Conservation (phyloP, 1,139 yeast genomes). For the Zygoascus meyerae region DNA sequence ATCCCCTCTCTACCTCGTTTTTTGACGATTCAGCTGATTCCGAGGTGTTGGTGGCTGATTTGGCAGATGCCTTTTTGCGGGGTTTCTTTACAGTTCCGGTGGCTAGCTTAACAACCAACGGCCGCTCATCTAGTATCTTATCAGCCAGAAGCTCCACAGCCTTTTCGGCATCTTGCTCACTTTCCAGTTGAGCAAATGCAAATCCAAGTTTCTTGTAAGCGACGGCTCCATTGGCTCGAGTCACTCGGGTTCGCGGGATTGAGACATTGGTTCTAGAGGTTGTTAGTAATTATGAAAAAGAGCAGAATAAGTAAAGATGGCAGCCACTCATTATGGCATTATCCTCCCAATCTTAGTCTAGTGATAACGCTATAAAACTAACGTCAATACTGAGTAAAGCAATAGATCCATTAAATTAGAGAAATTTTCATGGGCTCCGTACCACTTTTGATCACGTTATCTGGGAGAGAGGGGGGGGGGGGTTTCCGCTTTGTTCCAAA, state of each 20-base stretch:
- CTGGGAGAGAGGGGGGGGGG: too few relatives aligned
- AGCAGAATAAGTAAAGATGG: too few relatives aligned
- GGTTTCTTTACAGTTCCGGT: conserved; percentile 4
- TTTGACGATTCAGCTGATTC: conserved; percentile 2
- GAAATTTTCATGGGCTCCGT: too few relatives aligned
- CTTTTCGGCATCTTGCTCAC: conserved; percentile 44
- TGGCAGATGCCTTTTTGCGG: conserved; percentile 8
- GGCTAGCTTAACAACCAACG: conserved; percentile 47
- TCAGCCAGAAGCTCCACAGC: conserved; percentile 46
- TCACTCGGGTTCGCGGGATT: conserved; percentile 1
- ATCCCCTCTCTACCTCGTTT: not conserved
- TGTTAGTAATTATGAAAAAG: not conserved
- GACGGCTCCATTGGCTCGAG: conserved; percentile 14
- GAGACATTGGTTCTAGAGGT: conserved; percentile 1
- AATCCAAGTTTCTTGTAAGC: conserved; percentile 46
- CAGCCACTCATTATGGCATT: too few relatives aligned
- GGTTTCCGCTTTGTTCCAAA: too few relatives aligned
- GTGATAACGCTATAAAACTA: too few relatives aligned
- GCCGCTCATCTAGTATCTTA: conserved; percentile 43
- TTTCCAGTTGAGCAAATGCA: conserved; percentile 59
- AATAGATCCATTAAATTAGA: too few relatives aligned
- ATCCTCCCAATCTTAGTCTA: too few relatives aligned
- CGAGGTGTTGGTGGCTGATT: conserved; percentile 6
- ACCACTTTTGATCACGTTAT: too few relatives aligned
- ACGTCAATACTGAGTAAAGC: too few relatives aligned